Base-by-base conservation (phyloP, 2,329 filamentous ascomycete species). In the Aphanocladium album region DNA sequence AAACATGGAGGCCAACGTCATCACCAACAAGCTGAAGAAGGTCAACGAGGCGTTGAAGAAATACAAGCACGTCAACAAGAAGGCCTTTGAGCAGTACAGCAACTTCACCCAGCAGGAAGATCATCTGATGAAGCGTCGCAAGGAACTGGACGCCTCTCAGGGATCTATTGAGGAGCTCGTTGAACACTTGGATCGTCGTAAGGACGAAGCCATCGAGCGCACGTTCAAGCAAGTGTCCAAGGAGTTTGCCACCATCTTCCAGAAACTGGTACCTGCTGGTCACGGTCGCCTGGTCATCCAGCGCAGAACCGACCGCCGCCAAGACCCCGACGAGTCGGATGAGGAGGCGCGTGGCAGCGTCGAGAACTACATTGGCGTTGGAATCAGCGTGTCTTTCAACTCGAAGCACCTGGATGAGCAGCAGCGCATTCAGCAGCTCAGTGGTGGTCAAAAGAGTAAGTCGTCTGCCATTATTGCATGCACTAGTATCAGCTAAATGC, bases 1-100 rank as follows among this genome's bases (percentile, higher is more conserved):
- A 69, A 89, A 88, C 67, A 89, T 91, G 73, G 89, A 91, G 67
- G 86, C 88, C 27, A 90, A 93, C 64, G 85, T 82, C 55, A 84
- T 85, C 62, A 79, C 79, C n/a, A 78, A 78, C 45, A 87, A 88
- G 60, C 84, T 98, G 25, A 92, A 95, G 76, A 96, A 93, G 70
- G 91, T 93, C 69, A 96, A 96, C 64, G 91, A 96, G 67, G 87
- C 90, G 0, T 81, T 98, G 59, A 98, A 98, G 78, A 96, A 97
- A 73, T 98, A 95, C 77, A 91, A 92, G 60, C 91, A 97, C 69
- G 93, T 99, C 77, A 99, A 99, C 83, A 99, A 98, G 79, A 98
- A 99, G 77, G 95, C 95, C 0, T 96, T 98, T 71, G 96, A 99
- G 76, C 95, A 99, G 74, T 99, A 98, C 79, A 96, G 93, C 77